Percentiles rank a stretch among this genome's conserved stretches.
Evolutionary conservation across 179 eudicot genomes (phyloP).

Genomic region (Vitellaria paradoxa): DNA sequence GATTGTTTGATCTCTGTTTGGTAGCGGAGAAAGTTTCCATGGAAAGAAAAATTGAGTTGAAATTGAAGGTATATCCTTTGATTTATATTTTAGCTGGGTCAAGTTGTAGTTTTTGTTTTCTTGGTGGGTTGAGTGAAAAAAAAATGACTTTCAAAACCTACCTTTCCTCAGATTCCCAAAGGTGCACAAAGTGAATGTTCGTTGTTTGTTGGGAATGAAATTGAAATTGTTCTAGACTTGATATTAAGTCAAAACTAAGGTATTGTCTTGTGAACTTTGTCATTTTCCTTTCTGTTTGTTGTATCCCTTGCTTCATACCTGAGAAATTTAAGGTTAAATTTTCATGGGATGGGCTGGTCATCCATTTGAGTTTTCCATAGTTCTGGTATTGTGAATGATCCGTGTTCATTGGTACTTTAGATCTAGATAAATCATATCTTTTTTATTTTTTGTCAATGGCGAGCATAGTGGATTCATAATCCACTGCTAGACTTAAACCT

Average conservation of each 20-base stretch:
- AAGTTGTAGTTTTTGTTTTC: neutral
- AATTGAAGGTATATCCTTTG: neutral
- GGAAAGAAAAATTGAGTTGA: neutral
- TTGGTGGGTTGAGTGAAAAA: neutral
- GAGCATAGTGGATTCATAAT: no score
- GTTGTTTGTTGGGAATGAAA: slow-evolving; percentile 3
- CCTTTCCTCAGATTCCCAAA: neutral
- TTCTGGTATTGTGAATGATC: neutral
- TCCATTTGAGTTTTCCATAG: neutral
- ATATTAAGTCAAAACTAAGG: slow-evolving; percentile 16
- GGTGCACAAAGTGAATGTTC: slow-evolving; percentile 7
- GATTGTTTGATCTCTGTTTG: neutral
- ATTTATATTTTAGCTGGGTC: slow-evolving; percentile 1
- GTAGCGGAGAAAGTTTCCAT: neutral
- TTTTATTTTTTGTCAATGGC: no score
- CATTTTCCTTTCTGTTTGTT: neutral
- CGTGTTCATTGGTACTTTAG: no score
- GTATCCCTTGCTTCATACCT: slow-evolving; percentile 9
- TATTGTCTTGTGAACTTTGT: slow-evolving; percentile 12
- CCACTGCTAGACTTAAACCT: no score
- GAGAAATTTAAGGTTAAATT: slow-evolving; percentile 1
- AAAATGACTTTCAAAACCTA: slow-evolving; percentile 1
- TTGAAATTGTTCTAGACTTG: slow-evolving; percentile 19
- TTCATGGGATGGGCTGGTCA: neutral
- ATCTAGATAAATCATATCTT: no score